Conservation (phyloP, 108 stramenopile genomes). For the Pseudonitzschia pungens region DNA sequence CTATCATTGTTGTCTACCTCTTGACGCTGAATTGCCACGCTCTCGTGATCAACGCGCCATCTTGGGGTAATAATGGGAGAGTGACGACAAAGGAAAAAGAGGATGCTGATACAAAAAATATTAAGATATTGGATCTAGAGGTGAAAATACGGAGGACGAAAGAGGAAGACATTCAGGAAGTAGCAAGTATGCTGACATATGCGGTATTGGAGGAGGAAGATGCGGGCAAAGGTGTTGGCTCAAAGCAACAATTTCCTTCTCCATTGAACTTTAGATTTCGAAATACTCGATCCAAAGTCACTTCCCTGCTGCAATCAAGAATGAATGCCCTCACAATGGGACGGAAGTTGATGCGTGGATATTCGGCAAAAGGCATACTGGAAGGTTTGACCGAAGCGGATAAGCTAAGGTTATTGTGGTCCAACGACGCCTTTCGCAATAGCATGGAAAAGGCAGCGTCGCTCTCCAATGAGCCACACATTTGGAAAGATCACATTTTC, state of each 20-base stretch:
- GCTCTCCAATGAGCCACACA: slow-evolving; percentile 51
- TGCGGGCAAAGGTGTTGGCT: not conserved
- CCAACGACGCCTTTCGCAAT: slow-evolving; percentile 55
- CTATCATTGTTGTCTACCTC: not conserved
- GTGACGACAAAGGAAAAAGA: not conserved
- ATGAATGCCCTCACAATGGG: slow-evolving; percentile 49
- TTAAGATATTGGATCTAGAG: not conserved
- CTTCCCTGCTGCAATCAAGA: slow-evolving; percentile 36
- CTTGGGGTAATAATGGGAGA: not conserved
- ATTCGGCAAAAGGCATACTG: not conserved
- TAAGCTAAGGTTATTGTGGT: slow-evolving; percentile 41
- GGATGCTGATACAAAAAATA: not conserved
- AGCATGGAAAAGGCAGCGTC: slow-evolving; percentile 45
- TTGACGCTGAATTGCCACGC: not conserved
- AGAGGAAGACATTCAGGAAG: slow-evolving; percentile 21
- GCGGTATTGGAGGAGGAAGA: slow-evolving; percentile 18
- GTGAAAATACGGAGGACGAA: slow-evolving; percentile 38
- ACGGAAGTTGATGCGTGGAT: slow-evolving; percentile 11
- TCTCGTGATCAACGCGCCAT: slow-evolving; percentile 1
- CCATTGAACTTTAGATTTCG: slow-evolving; percentile 25
- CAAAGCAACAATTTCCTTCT: not conserved
- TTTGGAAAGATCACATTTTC: slow-evolving; percentile 67
- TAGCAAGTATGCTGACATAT: slow-evolving; percentile 25
- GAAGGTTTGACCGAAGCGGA: slow-evolving; percentile 21
- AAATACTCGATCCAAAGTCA: slow-evolving; percentile 18